Evolutionary conservation across 1,139 yeast genomes (phyloP), one percentile per base, ranked within the genome.

Genomic region (Wickerhamomyces sp.): DNA sequence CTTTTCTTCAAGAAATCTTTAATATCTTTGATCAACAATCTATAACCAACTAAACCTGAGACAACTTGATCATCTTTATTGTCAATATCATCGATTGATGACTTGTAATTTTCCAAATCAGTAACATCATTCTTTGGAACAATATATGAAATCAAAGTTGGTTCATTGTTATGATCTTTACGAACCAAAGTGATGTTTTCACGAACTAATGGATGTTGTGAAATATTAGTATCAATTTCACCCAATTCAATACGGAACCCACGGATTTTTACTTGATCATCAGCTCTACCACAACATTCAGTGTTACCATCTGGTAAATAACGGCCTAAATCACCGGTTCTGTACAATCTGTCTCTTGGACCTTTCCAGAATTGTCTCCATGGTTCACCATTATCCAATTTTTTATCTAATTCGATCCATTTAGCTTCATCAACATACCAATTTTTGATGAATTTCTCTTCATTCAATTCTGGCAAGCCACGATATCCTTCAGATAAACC

Each of bases 241-340:
- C 99, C 99, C 47, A 94, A 74, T 68, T 94, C 99, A 55, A 94
- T 94, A 71, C 99, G 81, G 78, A 94, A 94, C 2, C 99, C 99
- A 70, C 99, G 82, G 54, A 94, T 93, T 68, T 94, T 94, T 51
- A 94, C 97, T 68, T 94, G 99, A 64, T 93, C 98, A 69, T 94
- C 99, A 31, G 99, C 99, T 66, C 99, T 81, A 48, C 99, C 99
- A 65, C 95, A 85, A 66, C 98, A 93, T 71, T 93, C 99, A 54
- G 94, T 93, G 67, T 93, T 88, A 49, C 99, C 99, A 60, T 90
- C 96, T 7, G 99, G 97, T 48, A 91, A 72, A 64, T 93, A 94
- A 57, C 99, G 81, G 43, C 99, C 99, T 57, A 93, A 74, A 67
- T 94, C 99, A 57, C 99, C 99, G 36, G 98, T 91, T 69, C 99